A percentile compares a stretch with the other conserved stretches of the same genome.
These are phyloP conservation scores for Penicillium sp. DNA, from an alignment of 2,329 filamentous ascomycete species.

Conservation along the genomic window DNA sequence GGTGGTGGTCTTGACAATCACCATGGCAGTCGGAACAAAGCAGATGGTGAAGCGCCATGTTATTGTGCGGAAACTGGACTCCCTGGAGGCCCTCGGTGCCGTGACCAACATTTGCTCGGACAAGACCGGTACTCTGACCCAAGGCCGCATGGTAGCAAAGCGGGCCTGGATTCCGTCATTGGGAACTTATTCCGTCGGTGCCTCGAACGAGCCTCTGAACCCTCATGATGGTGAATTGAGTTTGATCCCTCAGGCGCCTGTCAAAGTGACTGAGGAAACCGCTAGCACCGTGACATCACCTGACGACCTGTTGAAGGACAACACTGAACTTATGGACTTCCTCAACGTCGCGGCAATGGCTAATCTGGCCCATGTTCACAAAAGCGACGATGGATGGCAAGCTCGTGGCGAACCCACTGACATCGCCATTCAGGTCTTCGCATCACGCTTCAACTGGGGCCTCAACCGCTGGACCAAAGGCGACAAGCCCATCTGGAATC, in stretches of 20 bases:
- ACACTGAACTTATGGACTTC: slow-evolving; percentile 51
- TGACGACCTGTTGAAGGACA: slow-evolving; percentile 43
- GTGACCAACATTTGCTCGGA: slow-evolving; percentile 59
- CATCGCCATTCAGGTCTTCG: slow-evolving; percentile 72
- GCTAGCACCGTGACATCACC: slow-evolving; percentile 22
- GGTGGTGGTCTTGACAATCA: slow-evolving; percentile 64
- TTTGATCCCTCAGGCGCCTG: slow-evolving; percentile 36
- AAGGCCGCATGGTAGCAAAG: slow-evolving; percentile 62
- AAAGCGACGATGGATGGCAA: slow-evolving; percentile 56
- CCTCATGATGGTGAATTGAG: slow-evolving; percentile 51
- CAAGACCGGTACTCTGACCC: slow-evolving; percentile 59
- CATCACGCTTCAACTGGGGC: slow-evolving; percentile 64
- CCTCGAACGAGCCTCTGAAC: slow-evolving; percentile 55
- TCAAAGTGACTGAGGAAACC: slow-evolving; percentile 27
- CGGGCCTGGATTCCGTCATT: slow-evolving; percentile 57
- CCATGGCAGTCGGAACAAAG: slow-evolving; percentile 60
- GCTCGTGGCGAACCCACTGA: slow-evolving; percentile 67
- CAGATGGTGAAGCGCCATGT: slow-evolving; percentile 56
- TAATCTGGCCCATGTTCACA: slow-evolving; percentile 61
- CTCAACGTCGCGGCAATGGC: slow-evolving; percentile 62
- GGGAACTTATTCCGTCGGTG: slow-evolving; percentile 57
- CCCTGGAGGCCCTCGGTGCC: slow-evolving; percentile 58
- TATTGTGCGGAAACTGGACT: slow-evolving; percentile 56
- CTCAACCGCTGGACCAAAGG: slow-evolving; percentile 51
- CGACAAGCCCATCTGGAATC: slow-evolving; percentile 51